These are phyloP conservation scores for Cutaneotrichosporon dermatis DNA, from an alignment of 1,284 basidiomycete genomes.

Conservation along the genomic window DNA sequence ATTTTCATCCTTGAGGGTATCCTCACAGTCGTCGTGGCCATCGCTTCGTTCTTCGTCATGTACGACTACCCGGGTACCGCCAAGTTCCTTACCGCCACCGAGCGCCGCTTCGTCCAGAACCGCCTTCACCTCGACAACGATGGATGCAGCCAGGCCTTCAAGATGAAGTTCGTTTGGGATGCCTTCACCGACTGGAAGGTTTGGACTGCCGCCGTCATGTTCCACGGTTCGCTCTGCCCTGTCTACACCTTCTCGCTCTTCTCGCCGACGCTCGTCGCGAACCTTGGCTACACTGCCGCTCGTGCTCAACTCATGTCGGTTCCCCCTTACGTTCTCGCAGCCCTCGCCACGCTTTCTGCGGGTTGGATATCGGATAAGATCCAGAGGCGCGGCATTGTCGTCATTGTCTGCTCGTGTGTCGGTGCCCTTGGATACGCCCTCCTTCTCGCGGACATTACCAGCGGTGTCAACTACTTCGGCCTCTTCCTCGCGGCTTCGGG, in stretches of 20 bases:
- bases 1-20: slow-evolving; percentile 76
- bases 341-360: slow-evolving; percentile 34
- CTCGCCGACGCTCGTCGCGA: slow-evolving; percentile 38
- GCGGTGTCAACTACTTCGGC: slow-evolving; percentile 55
- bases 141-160: slow-evolving; percentile 33
- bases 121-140: slow-evolving; percentile 35
- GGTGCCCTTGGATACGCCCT: slow-evolving; percentile 33
- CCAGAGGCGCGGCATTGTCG: slow-evolving; percentile 38
- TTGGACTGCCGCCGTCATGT: slow-evolving; percentile 33
- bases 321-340: slow-evolving; percentile 37
- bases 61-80: slow-evolving; percentile 77
- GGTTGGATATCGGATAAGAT: slow-evolving; percentile 43
- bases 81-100: slow-evolving; percentile 66
- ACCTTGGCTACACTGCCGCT: slow-evolving; percentile 60
- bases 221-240: slow-evolving; percentile 52
- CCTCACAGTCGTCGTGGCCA: slow-evolving; percentile 61
- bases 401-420: slow-evolving; percentile 42
- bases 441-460: slow-evolving; percentile 34
- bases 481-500: slow-evolving; percentile 57
- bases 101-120: slow-evolving; percentile 50
- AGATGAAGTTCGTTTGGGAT: slow-evolving; percentile 29
- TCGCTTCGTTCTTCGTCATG: slow-evolving; percentile 67
- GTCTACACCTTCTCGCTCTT: slow-evolving; percentile 61
- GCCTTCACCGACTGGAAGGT: slow-evolving; percentile 42
- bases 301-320: slow-evolving; percentile 59